Conservation (phyloP, 1,284 basidiomycete species). For the Fistulinella cinereoalba region DNA sequence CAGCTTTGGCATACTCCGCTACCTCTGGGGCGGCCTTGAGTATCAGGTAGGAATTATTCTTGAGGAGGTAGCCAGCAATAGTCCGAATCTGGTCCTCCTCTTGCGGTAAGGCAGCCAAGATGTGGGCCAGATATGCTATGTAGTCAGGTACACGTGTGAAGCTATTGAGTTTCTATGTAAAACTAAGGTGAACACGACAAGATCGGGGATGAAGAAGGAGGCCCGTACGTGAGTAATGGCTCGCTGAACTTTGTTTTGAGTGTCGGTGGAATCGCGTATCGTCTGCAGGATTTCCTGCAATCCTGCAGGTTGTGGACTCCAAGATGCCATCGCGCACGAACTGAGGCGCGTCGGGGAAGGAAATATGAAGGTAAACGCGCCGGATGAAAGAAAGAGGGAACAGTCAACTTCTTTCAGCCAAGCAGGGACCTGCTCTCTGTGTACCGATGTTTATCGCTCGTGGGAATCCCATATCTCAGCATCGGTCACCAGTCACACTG, state of each 20-base stretch:
- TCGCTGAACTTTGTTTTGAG: conserved; percentile 65
- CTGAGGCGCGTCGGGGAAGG: conserved; percentile 27
- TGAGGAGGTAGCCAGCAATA: conserved; percentile 95
- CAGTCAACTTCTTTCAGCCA: conserved; percentile 13
- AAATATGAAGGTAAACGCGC: conserved; percentile 27
- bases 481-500: conserved; percentile 32
- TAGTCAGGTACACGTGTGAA: conserved; percentile 92
- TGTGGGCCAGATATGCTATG: conserved; percentile 94
- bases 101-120: conserved; percentile 76
- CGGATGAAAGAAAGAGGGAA: conserved; percentile 27
- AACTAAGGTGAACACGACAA: conserved; percentile 23
- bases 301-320: conserved; percentile 75
- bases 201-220: conserved; percentile 19
- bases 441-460: conserved; percentile 36
- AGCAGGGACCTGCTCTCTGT: conserved; percentile 16
- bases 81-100: conserved; percentile 92
- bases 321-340: conserved; percentile 51
- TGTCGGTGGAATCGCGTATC: conserved; percentile 81
- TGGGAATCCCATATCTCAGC: conserved; percentile 33
- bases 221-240: conserved; percentile 70
- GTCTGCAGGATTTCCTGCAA: conserved; percentile 83
- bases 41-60: conserved; percentile 86
- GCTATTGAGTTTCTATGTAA: conserved; percentile 76
- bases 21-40: conserved; percentile 66
- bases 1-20: conserved; percentile 76